Evolutionary conservation across 495 filamentous ascomycete species (phyloP).

Genomic region (Rusavskia elegans): DNA sequence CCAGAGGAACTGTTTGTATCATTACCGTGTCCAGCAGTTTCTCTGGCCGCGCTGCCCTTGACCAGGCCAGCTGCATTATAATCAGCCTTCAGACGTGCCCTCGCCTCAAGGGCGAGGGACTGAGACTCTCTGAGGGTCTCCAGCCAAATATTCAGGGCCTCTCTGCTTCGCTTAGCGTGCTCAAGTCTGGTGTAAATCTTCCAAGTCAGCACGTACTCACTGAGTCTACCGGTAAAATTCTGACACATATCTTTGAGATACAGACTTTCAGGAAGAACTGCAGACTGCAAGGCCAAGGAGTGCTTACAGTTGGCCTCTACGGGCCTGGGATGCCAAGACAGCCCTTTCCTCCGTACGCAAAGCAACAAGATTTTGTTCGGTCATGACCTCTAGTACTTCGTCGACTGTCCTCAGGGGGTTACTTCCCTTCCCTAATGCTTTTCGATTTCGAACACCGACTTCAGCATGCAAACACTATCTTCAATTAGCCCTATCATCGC

Average conservation of each 20-base stretch:
- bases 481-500: not conserved
- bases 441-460: slow-evolving; percentile 50
- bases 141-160: slow-evolving; percentile 54
- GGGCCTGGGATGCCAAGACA: slow-evolving; percentile 42
- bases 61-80: slow-evolving; percentile 7
- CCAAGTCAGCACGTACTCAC: too few species aligned
- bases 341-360: slow-evolving; percentile 45
- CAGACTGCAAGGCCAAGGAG: too few species aligned
- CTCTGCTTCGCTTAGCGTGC: slow-evolving; percentile 35
- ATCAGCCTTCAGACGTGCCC: slow-evolving; percentile 35
- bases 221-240: too few species aligned
- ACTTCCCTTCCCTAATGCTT: slow-evolving; percentile 44
- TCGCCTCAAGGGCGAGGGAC: slow-evolving; percentile 43
- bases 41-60: too few species aligned
- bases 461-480: slow-evolving; percentile 60
- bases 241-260: too few species aligned
- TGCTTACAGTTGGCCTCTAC: slow-evolving; percentile 47
- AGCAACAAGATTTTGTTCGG: slow-evolving; percentile 54
- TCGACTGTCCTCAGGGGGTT: slow-evolving; percentile 62
- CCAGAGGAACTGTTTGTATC: slow-evolving; percentile 9
- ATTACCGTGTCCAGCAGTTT: too few species aligned
- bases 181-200: slow-evolving; percentile 24
- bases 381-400: slow-evolving; percentile 78
- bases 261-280: too few species aligned
- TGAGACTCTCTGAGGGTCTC: slow-evolving; percentile 37